A percentile compares a stretch with the other conserved stretches of the same genome.
Evolutionary conservation across 2,329 filamentous ascomycete species (phyloP).

Genomic region (Triangularia verruculosa): DNA sequence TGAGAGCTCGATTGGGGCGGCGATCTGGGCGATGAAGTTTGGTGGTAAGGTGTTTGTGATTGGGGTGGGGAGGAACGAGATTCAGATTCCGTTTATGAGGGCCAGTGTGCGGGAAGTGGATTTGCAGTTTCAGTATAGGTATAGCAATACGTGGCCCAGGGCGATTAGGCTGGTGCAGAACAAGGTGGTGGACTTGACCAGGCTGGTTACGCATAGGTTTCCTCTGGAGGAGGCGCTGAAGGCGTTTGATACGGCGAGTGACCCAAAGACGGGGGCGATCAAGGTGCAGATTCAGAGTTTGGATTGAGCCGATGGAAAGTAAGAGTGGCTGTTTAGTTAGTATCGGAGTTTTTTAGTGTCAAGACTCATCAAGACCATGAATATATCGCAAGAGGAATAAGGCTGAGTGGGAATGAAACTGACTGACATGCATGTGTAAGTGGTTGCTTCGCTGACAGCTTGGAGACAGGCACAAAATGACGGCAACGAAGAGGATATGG

Average conservation of each 20-base stretch:
- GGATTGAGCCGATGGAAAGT: conserved; percentile 40
- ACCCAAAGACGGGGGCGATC: conserved; percentile 91
- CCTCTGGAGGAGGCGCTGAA: conserved; percentile 80
- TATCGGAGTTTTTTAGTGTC: neutral
- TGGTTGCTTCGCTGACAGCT: conserved; percentile 1
- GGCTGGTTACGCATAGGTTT: conserved; percentile 85
- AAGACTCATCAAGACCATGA: neutral
- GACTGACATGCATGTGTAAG: conserved; percentile 7
- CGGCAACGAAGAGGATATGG: neutral
- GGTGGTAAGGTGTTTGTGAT: conserved; percentile 97
- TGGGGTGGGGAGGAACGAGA: conserved; percentile 91
- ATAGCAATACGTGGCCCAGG: conserved; percentile 92
- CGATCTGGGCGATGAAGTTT: conserved; percentile 89
- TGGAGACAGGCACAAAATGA: neutral
- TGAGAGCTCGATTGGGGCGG: conserved; percentile 79
- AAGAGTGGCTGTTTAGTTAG: neutral
- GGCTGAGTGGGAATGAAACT: neutral
- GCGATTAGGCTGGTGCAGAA: conserved; percentile 85
- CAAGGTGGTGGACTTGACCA: conserved; percentile 76
- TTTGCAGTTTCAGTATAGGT: conserved; percentile 94
- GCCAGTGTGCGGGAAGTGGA: conserved; percentile 89
- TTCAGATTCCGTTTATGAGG: conserved; percentile 93
- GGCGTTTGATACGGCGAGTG: conserved; percentile 84
- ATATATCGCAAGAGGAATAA: neutral
- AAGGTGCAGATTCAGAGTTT: conserved; percentile 90